phyloP scores from a whole-genome alignment of 2,329 filamentous ascomycete genomes.

The Colletotrichum sp. region DNA sequence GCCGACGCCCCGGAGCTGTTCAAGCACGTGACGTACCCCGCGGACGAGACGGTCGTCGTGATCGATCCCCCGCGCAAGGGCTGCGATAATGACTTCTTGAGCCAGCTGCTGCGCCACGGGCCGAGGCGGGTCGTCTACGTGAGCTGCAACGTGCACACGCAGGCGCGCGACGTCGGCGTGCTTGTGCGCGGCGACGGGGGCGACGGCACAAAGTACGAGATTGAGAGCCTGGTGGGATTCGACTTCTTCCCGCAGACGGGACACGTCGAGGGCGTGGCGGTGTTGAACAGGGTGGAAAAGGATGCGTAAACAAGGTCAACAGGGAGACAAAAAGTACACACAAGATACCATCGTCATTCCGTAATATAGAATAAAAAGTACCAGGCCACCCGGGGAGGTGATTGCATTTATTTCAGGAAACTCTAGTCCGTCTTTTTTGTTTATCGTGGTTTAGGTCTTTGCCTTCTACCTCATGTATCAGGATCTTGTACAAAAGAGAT shows the following conservation, averaged over 20 bases:
- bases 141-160: slow-evolving; percentile 97
- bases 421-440: background rate
- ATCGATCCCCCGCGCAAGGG: slow-evolving; percentile 97
- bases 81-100: slow-evolving; percentile 84
- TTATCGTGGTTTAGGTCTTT: background rate
- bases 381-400: background rate
- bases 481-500: background rate
- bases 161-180: slow-evolving; percentile 90
- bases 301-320: background rate
- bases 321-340: background rate
- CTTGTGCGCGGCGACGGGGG: slow-evolving; percentile 70
- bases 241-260: slow-evolving; percentile 95
- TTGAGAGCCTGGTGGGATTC: slow-evolving; percentile 91
- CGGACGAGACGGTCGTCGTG: slow-evolving; percentile 88
- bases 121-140: slow-evolving; percentile 89
- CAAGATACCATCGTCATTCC: slow-evolving; percentile 4
- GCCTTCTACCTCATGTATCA: slow-evolving; percentile 8
- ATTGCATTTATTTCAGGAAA: background rate
- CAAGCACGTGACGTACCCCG: slow-evolving; percentile 71
- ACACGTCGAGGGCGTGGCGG: slow-evolving; percentile 72
- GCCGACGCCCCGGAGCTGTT: slow-evolving; percentile 89
- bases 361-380: background rate
- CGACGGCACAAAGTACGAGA: slow-evolving; percentile 66
- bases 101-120: slow-evolving; percentile 78
- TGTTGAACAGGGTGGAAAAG: slow-evolving; percentile 62